Evolutionary conservation across 805 yeast genomes (phyloP).

Genomic region (Ogataea trehaloabstinens): DNA sequence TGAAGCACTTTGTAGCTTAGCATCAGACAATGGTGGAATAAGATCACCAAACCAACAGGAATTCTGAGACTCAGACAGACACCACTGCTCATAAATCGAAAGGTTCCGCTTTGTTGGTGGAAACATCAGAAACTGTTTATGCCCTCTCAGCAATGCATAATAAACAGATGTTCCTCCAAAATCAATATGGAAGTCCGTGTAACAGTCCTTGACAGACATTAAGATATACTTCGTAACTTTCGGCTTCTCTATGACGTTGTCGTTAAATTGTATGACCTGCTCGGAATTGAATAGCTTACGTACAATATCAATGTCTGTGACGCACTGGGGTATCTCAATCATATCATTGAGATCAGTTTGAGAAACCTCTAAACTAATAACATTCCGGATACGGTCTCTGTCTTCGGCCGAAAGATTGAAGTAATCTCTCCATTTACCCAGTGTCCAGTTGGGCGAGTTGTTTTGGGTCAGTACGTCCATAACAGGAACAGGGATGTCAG

Average conservation of each 20-base stretch:
- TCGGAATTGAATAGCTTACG: slow-evolving; percentile 56
- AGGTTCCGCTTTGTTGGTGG: slow-evolving; percentile 74
- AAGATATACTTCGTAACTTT: slow-evolving; percentile 74
- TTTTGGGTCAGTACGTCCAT: slow-evolving; percentile 89
- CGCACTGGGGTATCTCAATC: slow-evolving; percentile 65
- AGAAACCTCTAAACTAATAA: slow-evolving; percentile 77
- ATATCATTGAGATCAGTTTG: slow-evolving; percentile 45
- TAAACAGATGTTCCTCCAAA: slow-evolving; percentile 93
- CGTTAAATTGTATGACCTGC: slow-evolving; percentile 12
- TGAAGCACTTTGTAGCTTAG: slow-evolving; percentile 1
- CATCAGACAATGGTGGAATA: slow-evolving; percentile 21
- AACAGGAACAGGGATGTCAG: slow-evolving; percentile 64
- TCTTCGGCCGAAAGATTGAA: slow-evolving; percentile 42
- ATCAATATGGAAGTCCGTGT: slow-evolving; percentile 88
- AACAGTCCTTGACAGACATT: slow-evolving; percentile 79
- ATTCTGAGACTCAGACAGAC: slow-evolving; percentile 60
- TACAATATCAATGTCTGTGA: slow-evolving; percentile 64
- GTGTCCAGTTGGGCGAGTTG: slow-evolving; percentile 61
- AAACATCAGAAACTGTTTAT: slow-evolving; percentile 68
- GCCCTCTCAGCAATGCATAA: slow-evolving; percentile 76
- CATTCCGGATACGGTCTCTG: slow-evolving; percentile 72
- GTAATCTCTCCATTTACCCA: slow-evolving; percentile 74
- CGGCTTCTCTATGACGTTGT: slow-evolving; percentile 36
- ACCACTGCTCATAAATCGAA: slow-evolving; percentile 67
- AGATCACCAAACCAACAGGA: slow-evolving; percentile 63